phyloP scores from a whole-genome alignment of 1,284 basidiomycete species.

The Marasmius sp. region DNA sequence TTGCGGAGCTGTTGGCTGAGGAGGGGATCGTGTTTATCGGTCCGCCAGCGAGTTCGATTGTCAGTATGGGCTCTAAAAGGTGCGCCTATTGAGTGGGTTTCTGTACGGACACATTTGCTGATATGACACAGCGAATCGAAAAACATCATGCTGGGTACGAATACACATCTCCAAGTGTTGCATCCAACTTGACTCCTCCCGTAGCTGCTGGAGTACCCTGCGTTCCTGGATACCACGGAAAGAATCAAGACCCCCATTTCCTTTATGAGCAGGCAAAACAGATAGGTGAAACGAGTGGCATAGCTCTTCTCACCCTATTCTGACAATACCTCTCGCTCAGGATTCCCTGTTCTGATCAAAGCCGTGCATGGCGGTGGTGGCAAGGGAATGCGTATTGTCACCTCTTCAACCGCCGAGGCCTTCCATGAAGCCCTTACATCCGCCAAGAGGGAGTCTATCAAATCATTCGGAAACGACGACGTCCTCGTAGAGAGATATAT shows the following conservation, averaged over 20 bases:
- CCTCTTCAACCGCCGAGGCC: constrained; percentile 60
- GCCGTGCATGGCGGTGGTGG: constrained; percentile 96
- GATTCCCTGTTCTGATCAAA: constrained; percentile 91
- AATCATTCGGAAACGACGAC: constrained; percentile 84
- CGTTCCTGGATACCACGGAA: constrained; percentile 88
- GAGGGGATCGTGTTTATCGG: constrained; percentile 96
- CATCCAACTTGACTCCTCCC: background rate
- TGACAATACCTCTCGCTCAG: background rate
- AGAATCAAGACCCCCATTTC: constrained; percentile 67
- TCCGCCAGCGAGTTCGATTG: constrained; percentile 90
- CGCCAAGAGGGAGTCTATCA: constrained; percentile 85
- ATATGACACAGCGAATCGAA: constrained; percentile 66
- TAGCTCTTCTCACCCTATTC: constrained; percentile 8
- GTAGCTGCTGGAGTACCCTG: constrained; percentile 87
- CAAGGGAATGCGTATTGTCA: constrained; percentile 94
- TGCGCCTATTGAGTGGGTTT: constrained; percentile 24
- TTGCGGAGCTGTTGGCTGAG: constrained; percentile 81
- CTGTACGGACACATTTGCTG: constrained; percentile 3
- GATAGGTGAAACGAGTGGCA: constrained; percentile 51
- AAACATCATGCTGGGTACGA: constrained; percentile 83
- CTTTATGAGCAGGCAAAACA: constrained; percentile 69
- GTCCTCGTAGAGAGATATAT: constrained; percentile 90
- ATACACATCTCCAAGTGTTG: background rate
- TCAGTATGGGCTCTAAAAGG: constrained; percentile 93
- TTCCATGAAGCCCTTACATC: constrained; percentile 81